Percentiles rank a stretch among this genome's conserved stretches.
Conservation (phyloP, 257 asterid genomes). For the Solanum okadae region DNA sequence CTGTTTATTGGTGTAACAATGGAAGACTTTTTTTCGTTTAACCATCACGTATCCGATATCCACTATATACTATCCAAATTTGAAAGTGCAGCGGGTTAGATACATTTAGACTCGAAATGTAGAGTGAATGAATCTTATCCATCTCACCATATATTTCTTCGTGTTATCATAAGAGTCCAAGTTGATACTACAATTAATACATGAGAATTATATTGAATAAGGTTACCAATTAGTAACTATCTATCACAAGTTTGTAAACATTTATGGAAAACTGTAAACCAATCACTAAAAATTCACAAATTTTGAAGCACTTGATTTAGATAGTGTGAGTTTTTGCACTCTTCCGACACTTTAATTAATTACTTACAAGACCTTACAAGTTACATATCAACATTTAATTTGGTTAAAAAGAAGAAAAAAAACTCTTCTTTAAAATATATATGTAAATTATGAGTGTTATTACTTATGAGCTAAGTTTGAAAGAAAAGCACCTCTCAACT, state of each 20-base stretch:
- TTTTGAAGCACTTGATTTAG: not conserved
- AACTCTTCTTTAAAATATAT: not conserved
- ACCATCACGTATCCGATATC: no score
- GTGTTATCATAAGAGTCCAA: not conserved
- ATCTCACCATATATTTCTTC: no score
- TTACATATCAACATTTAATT: not conserved
- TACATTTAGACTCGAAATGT: not conserved
- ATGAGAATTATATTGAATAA: not conserved
- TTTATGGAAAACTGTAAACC: not conserved
- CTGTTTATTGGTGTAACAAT: not conserved
- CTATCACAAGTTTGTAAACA: not conserved
- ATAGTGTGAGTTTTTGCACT: not conserved
- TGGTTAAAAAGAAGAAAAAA: not conserved
- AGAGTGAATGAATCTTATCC: no score
- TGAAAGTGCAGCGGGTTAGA: no score
- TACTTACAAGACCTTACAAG: not conserved
- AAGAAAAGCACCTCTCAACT: not conserved
- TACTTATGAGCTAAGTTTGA: not conserved
- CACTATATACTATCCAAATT: no score
- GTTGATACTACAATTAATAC: not conserved
- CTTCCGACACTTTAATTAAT: not conserved
- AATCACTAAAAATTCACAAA: not conserved
- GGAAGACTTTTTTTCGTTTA: no score
- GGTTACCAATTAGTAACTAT: not conserved
- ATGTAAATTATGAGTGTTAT: not conserved